phyloP scores from a whole-genome alignment of 2,329 filamentous ascomycete species.

The Dactylellina parvicollis region DNA sequence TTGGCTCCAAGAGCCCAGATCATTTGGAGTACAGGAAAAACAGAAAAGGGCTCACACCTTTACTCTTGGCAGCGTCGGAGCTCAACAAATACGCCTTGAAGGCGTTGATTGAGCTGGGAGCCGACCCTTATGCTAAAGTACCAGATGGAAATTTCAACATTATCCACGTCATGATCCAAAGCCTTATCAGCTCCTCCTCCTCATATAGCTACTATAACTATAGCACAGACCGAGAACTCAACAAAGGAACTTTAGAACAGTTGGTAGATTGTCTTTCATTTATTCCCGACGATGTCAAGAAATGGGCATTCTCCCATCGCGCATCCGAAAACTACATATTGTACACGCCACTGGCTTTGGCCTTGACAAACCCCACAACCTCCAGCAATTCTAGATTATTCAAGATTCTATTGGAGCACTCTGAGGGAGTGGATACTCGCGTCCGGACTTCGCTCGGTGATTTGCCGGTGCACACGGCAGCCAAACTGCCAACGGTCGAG shows the following conservation, averaged over 20 bases:
- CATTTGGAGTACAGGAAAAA: slow-evolving; percentile 71
- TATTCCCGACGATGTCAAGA: slow-evolving; percentile 66
- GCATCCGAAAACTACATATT: slow-evolving; percentile 46
- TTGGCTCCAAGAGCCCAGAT: slow-evolving; percentile 71
- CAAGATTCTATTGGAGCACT: slow-evolving; percentile 67
- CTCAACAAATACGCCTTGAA: slow-evolving; percentile 69
- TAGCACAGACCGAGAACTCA: slow-evolving; percentile 68
- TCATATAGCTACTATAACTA: slow-evolving; percentile 59
- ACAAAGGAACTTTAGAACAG: slow-evolving; percentile 69
- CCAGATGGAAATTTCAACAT: slow-evolving; percentile 72
- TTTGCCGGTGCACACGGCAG: slow-evolving; percentile 61
- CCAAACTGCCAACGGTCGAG: neutral
- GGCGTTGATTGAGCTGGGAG: slow-evolving; percentile 71
- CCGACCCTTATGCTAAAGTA: slow-evolving; percentile 73
- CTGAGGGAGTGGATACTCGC: slow-evolving; percentile 66
- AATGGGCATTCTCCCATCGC: slow-evolving; percentile 73
- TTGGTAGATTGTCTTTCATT: slow-evolving; percentile 69
- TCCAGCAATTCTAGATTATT: slow-evolving; percentile 63
- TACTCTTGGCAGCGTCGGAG: slow-evolving; percentile 72
- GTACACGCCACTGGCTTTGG: slow-evolving; percentile 20
- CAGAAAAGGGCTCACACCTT: slow-evolving; percentile 70
- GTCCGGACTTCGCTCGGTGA: slow-evolving; percentile 63
- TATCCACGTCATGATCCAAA: slow-evolving; percentile 68
- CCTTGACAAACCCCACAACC: neutral
- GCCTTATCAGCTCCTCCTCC: slow-evolving; percentile 56